phyloP scores from a whole-genome alignment of 176 grass and related monocot genomes.

The Oryza rufipogon region DNA sequence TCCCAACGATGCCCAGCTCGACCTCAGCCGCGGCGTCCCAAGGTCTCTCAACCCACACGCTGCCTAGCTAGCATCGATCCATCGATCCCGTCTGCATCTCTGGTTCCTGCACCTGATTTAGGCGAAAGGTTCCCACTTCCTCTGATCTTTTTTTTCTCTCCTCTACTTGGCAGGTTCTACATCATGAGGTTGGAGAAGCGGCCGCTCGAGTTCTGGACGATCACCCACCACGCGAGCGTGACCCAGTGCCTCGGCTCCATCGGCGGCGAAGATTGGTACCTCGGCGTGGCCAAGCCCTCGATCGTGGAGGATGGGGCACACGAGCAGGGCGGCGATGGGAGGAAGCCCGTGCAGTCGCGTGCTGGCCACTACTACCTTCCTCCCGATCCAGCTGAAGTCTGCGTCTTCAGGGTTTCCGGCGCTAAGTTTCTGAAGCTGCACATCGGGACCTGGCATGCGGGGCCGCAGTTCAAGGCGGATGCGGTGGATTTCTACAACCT shows the following conservation, averaged over 20 bases:
- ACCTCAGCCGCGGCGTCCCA: slow-evolving; percentile 82
- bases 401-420: slow-evolving; percentile 77
- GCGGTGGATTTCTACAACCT: slow-evolving; percentile 93
- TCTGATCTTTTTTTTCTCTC: neutral
- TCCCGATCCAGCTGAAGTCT: slow-evolving; percentile 74
- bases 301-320: slow-evolving; percentile 57
- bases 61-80: neutral
- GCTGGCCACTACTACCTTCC: slow-evolving; percentile 70
- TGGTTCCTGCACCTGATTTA: neutral
- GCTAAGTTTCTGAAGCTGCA: slow-evolving; percentile 90
- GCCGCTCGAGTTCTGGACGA: slow-evolving; percentile 63
- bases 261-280: slow-evolving; percentile 83
- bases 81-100: neutral
- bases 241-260: slow-evolving; percentile 93
- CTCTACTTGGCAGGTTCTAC: slow-evolving; percentile 59
- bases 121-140: neutral
- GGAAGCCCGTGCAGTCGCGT: slow-evolving; percentile 38
- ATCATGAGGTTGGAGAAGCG: slow-evolving; percentile 69
- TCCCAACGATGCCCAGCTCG: slow-evolving; percentile 84
- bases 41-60: slow-evolving; percentile 50
- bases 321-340: slow-evolving; percentile 45
- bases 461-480: slow-evolving; percentile 76
- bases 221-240: slow-evolving; percentile 93
- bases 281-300: slow-evolving; percentile 76
- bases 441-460: slow-evolving; percentile 90